Evolutionary conservation across 2,329 filamentous ascomycete species (phyloP), one percentile per base, ranked within the genome.

Genomic region (Monilinia vaccinii-corymbosi): DNA sequence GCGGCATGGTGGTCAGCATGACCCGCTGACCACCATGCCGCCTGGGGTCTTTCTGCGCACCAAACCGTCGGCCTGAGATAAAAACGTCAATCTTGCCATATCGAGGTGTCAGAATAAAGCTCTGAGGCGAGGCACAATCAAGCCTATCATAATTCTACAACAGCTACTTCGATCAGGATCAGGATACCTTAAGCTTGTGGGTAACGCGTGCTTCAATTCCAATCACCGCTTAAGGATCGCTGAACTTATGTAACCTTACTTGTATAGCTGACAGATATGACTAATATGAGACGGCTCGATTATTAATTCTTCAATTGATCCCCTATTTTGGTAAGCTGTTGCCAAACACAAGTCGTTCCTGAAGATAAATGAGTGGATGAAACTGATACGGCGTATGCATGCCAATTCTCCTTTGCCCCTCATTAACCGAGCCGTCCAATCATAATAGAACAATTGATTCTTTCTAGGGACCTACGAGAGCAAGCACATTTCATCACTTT

Each of bases 101-200:
- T 52, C 21, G 46, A 16, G 21, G 7, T 36, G 40, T 59, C 57
- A 53, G 48, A 59, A 38, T 38, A 31, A 58, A 57, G 32, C 55
- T 50, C 11, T 21, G 14, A 50, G 45, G 34, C 32, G 14, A 50
- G 45, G 34, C 32, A 21, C 14, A 8, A 31, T 38, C 32, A 34
- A 52, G 56, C 48, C 46, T 46, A 53, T 34, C 3, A 32, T 44
- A 18, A 18, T 34, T 13, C 28, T 16, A 32, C 16, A 42, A 18
- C 5, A 36, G 34, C 34, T n/a, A n/a, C n/a, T 36, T 36, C 34
- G 10, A 38, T 38, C 38, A n/a, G 4, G 16, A 21, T 50, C 55
- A 42, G 13, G 11, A 40, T 45, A 13, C 34, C 38, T n/a, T 21
- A 14, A 28, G 25, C 25, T 28, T 28, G 25, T 52, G n/a, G n/a